Evolutionary conservation across 176 grass and related monocot species (phyloP).

Genomic region (Leersia perrieri): DNA sequence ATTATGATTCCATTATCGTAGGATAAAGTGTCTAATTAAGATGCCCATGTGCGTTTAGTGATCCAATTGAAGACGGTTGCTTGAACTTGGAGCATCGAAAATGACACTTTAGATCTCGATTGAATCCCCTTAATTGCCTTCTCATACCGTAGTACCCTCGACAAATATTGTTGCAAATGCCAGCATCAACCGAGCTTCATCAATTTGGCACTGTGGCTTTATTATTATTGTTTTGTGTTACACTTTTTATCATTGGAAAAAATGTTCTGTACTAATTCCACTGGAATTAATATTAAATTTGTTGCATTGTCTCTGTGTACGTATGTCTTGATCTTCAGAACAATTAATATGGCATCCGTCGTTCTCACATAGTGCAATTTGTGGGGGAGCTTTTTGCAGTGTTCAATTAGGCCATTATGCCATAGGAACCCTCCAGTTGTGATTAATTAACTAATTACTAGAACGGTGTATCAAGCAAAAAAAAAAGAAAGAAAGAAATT

Average conservation of each 20-base stretch:
- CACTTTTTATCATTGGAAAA: neutral
- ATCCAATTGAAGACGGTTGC: neutral
- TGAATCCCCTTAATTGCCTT: neutral
- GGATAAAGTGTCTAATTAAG: neutral
- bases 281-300: neutral
- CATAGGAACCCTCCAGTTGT: neutral
- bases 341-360: too few relatives aligned
- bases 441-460: neutral
- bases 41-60: neutral
- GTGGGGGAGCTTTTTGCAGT: too few relatives aligned
- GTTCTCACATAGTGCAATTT: too few relatives aligned
- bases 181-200: neutral
- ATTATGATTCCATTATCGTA: neutral
- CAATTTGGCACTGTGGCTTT: neutral
- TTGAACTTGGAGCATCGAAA: slow-evolving; percentile 1
- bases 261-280: neutral
- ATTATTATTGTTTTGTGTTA: neutral
- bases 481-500: neutral
- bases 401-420: neutral
- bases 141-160: neutral
- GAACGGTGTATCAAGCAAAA: neutral
- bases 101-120: neutral
- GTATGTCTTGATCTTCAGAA: too few relatives aligned
- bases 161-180: neutral
- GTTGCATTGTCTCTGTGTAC: neutral